Evolutionary conservation across 139 green algal species (phyloP), one percentile per base, ranked within the genome.

Genomic region (Penium margaritaceum): DNA sequence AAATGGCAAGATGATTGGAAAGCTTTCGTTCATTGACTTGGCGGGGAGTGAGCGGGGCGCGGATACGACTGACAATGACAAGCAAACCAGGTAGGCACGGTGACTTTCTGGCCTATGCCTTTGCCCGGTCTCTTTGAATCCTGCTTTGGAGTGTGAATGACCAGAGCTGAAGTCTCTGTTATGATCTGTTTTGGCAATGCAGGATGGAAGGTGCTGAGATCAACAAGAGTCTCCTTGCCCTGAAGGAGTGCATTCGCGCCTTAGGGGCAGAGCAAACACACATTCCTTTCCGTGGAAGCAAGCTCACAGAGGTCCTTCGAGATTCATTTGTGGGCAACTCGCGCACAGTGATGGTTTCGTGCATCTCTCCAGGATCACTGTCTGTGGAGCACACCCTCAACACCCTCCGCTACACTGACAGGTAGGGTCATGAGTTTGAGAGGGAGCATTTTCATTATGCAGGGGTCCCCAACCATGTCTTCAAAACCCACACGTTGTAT

Each of bases 1-100:
- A 12, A 36, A 34, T 19, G 66, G 43, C 7, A 74, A 60, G 34
- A 21, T 77, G 17, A 80, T 95, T 2, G 93, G 93, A 46, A 97
- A 96, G 84, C 88, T 99, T 47, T 91, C 85, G 32, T 99, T 99
- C 87, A 97, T 99, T 70, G 94, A 99, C 82, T 81, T 99, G 63
- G 94, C 94, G 24, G 94, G 83, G 17, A 94, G 85, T 70, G 94
- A 99, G 85, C 87, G 94, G 27, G 94, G 94, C n/a, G 94, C 94
- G 29, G 93, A 97, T 86, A 98, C 93, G 6, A 92, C 84, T 53
- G 91, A 97, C 82, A 97, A 96, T 72, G 90, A 97, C 70, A 74
- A 85, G n/a, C 88, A 91, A 72, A 88, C 84, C 29, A 86, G 75
- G 90, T 68, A 33, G 33, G 66, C 47, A 6, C 47, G 14, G 7